Evolutionary conservation across 1,284 basidiomycete species (phyloP).

Genomic region (Ganoderma leucocontextum): DNA sequence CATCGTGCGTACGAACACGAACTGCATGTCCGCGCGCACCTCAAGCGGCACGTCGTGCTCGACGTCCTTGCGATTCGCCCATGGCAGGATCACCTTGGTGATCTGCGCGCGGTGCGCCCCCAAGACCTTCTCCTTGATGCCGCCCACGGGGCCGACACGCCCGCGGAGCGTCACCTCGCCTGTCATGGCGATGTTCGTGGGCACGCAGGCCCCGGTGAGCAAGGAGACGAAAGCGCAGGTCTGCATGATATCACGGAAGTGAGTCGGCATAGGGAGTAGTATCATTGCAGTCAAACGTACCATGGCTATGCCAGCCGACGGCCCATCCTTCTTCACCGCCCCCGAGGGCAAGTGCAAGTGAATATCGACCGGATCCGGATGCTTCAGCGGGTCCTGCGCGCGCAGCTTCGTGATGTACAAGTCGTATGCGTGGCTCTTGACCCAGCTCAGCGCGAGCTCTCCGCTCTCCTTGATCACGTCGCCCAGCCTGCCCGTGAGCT

Average conservation of each 20-base stretch:
- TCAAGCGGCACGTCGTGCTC: conserved; percentile 83
- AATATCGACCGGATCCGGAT: conserved; percentile 76
- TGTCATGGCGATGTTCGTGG: conserved; percentile 81
- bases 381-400: conserved; percentile 77
- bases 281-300: conserved; percentile 44
- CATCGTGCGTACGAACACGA: conserved; percentile 82
- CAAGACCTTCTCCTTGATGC: conserved; percentile 85
- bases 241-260: conserved; percentile 42
- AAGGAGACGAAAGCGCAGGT: conserved; percentile 87
- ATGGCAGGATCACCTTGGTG: conserved; percentile 83
- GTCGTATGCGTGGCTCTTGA: conserved; percentile 85
- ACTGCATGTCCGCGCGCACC: conserved; percentile 76
- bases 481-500: conserved; percentile 84
- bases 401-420: conserved; percentile 77
- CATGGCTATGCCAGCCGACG: conserved; percentile 90
- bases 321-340: conserved; percentile 91
- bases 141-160: conserved; percentile 82
- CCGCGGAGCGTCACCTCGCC: conserved; percentile 86
- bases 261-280: conserved; percentile 8
- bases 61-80: conserved; percentile 85
- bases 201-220: conserved; percentile 77
- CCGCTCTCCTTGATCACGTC: conserved; percentile 92
- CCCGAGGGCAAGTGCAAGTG: conserved; percentile 91
- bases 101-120: conserved; percentile 88
- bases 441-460: conserved; percentile 88